A percentile compares a stretch with the other conserved stretches of the same genome.
phyloP scores from a whole-genome alignment of 495 filamentous ascomycete genomes.

The Neurospora sublineolata region DNA sequence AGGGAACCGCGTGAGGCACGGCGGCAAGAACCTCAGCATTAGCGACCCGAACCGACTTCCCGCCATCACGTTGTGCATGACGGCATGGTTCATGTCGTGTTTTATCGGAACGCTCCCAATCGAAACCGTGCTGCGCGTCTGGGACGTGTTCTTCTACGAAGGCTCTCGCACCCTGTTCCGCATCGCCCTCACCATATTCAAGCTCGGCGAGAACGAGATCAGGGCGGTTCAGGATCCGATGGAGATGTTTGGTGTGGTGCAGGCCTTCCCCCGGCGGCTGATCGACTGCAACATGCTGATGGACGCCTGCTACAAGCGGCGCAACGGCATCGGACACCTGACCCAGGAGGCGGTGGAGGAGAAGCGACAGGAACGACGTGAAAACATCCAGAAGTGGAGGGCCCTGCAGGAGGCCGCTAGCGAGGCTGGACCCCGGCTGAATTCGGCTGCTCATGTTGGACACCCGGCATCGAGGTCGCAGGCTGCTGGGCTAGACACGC shows the following conservation, averaged over 20 bases:
- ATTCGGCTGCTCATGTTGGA: background rate
- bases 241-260: conserved; percentile 93
- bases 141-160: conserved; percentile 95
- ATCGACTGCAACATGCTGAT: conserved; percentile 72
- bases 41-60: conserved; percentile 51
- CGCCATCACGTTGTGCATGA: conserved; percentile 83
- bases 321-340: conserved; percentile 75
- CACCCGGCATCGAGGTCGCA: conserved; percentile 1
- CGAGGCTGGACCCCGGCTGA: background rate
- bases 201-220: conserved; percentile 76
- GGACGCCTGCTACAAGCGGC: conserved; percentile 65
- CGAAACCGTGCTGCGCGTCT: conserved; percentile 81
- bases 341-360: conserved; percentile 56
- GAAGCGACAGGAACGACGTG: conserved; percentile 47
- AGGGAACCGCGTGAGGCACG: conserved; percentile 23
- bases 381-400: conserved; percentile 28
- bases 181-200: conserved; percentile 85
- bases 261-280: conserved; percentile 71
- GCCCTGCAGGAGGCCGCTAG: conserved; percentile 29
- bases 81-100: conserved; percentile 97
- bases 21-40: conserved; percentile 14
- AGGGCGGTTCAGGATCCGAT: conserved; percentile 71
- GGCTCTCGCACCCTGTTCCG: conserved; percentile 92
- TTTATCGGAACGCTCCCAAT: conserved; percentile 89
- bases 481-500: conserved; percentile 20